These are phyloP conservation scores for Blastobotrys peoriensis DNA, from an alignment of 805 yeast genomes.

Conservation along the genomic window DNA sequence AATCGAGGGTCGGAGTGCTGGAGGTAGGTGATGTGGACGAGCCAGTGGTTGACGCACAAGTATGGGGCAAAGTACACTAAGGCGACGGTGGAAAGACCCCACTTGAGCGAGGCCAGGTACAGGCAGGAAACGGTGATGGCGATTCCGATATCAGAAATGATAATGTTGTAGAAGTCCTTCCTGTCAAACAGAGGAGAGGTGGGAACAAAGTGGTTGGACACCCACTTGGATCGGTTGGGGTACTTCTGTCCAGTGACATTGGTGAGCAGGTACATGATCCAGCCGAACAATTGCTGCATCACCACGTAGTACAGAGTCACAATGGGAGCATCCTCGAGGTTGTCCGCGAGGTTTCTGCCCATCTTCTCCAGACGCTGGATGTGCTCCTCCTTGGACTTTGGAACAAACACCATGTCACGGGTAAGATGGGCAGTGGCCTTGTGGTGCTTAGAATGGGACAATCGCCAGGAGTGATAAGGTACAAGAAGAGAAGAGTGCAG, in stretches of 20 bases:
- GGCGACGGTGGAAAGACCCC: conserved; percentile 57
- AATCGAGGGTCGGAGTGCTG: conserved; percentile 76
- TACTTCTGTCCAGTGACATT: conserved; percentile 75
- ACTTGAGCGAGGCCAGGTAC: conserved; percentile 53
- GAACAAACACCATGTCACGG: conserved; percentile 82
- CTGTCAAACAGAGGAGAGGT: conserved; percentile 66
- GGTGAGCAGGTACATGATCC: conserved; percentile 58
- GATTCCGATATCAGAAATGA: conserved; percentile 70
- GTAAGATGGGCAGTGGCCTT: conserved; percentile 81
- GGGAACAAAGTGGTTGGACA: conserved; percentile 67
- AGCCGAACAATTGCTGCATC: conserved; percentile 72
- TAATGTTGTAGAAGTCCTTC: conserved; percentile 64
- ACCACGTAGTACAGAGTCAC: conserved; percentile 50
- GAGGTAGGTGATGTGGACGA: conserved; percentile 76
- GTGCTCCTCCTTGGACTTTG: conserved; percentile 58
- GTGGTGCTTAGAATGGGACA: conserved; percentile 80
- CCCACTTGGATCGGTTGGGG: conserved; percentile 42
- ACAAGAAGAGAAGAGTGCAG: conserved; percentile 73
- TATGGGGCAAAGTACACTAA: conserved; percentile 75
- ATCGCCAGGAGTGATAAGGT: conserved; percentile 86
- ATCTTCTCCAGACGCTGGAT: conserved; percentile 21
- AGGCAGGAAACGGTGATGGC: conserved; percentile 44
- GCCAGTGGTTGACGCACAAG: conserved; percentile 81
- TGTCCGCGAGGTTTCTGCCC: conserved; percentile 31
- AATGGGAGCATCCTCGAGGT: conserved; percentile 71